Conservation (phyloP, 805 yeast genomes). For the Yarrowia sp. region DNA sequence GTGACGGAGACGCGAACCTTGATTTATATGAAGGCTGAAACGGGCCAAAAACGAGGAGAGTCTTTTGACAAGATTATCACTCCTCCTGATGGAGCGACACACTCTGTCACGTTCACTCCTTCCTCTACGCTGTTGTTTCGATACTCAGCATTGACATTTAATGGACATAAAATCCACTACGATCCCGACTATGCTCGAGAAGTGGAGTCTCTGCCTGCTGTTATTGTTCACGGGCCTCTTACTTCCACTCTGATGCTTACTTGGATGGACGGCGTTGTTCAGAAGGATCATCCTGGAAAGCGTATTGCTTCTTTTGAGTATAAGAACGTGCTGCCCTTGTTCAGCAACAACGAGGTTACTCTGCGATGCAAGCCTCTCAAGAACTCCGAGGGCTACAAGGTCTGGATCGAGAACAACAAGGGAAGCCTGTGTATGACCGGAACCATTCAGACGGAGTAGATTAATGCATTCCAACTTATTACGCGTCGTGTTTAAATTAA, state of each 20-base stretch:
- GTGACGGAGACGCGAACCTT: constrained; percentile 58
- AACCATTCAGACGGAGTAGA: constrained; percentile 29
- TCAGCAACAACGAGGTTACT: constrained; percentile 42
- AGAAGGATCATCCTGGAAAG: constrained; percentile 27
- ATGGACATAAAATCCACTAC: constrained; percentile 82
- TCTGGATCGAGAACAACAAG: constrained; percentile 34
- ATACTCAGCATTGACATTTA: constrained; percentile 74
- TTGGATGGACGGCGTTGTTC: constrained; percentile 43
- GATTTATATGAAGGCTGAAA: constrained; percentile 52
- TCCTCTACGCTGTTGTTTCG: constrained; percentile 51
- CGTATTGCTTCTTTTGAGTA: constrained; percentile 45
- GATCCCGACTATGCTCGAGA: constrained; percentile 53
- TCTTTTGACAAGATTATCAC: constrained; percentile 31
- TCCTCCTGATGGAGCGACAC: constrained; percentile 23
- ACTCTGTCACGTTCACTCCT: constrained; percentile 38
- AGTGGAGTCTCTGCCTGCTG: constrained; percentile 58
- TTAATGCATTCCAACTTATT: neutral
- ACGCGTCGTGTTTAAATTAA: too few relatives aligned
- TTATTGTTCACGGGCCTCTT: constrained; percentile 81
- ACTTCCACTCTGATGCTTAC: constrained; percentile 58
- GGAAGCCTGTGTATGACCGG: constrained; percentile 34
- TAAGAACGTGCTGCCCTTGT: constrained; percentile 51
- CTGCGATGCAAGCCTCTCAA: constrained; percentile 30
- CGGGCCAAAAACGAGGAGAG: constrained; percentile 30
- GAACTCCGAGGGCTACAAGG: constrained; percentile 39